Percentiles rank a stretch among this genome's conserved stretches.
Conservation (phyloP, 1,284 basidiomycete species). For the Ustilago loliicola region DNA sequence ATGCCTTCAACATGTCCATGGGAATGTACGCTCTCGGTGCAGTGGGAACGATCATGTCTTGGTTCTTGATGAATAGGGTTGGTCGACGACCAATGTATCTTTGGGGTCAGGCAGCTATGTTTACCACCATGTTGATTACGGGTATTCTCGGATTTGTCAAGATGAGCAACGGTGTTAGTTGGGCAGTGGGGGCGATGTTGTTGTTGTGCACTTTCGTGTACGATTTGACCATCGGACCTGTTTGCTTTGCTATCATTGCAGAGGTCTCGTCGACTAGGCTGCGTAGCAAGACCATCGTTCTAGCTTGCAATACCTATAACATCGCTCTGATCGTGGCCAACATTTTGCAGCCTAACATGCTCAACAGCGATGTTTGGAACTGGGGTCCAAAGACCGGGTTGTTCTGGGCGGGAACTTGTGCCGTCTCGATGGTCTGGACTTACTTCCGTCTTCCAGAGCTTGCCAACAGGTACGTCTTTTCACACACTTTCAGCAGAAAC, state of each 20-base stretch:
- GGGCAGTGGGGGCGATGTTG: slow-evolving; percentile 72
- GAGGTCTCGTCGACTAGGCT: slow-evolving; percentile 73
- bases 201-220: slow-evolving; percentile 72
- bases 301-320: slow-evolving; percentile 73
- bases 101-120: slow-evolving; percentile 72
- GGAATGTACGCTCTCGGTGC: slow-evolving; percentile 70
- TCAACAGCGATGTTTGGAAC: slow-evolving; percentile 72
- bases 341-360: slow-evolving; percentile 72
- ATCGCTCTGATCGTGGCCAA: slow-evolving; percentile 69
- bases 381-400: slow-evolving; percentile 71
- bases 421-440: slow-evolving; percentile 71
- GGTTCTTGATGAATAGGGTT: slow-evolving; percentile 71
- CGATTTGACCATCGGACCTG: slow-evolving; percentile 71
- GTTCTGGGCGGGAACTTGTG: slow-evolving; percentile 71
- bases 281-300: slow-evolving; percentile 74
- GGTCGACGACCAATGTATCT: slow-evolving; percentile 73
- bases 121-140: slow-evolving; percentile 71
- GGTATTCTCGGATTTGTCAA: slow-evolving; percentile 71
- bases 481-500: too few species aligned
- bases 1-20: slow-evolving; percentile 72
- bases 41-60: slow-evolving; percentile 71
- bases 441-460: slow-evolving; percentile 71
- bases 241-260: slow-evolving; percentile 73
- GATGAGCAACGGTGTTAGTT: slow-evolving; percentile 43
- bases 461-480: slow-evolving; percentile 45